Base-by-base conservation (phyloP, 345 rosid genomes). In the Eucalyptus leucophloia region DNA sequence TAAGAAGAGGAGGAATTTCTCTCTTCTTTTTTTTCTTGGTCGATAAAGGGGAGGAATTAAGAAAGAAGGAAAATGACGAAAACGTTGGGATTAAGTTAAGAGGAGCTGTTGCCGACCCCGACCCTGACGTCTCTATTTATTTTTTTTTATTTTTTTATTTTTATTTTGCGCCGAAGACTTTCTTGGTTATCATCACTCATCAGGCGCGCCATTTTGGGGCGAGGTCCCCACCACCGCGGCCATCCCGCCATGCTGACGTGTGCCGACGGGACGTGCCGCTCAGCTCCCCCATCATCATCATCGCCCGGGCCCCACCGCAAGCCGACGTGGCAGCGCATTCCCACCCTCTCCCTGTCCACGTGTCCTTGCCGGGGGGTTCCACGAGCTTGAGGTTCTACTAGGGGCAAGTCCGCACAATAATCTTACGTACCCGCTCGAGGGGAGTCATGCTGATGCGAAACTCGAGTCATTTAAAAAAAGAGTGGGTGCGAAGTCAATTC, bases 131-230 rank as follows among this genome's bases (percentile, higher is more conserved):
- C 16, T 21, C 47, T 12, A 10, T 11, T 37, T 77, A 9, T 8
- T 21, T 2, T 8, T 19, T 1, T 54, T 23, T 9, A 1, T 54
- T 56, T 21, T 0, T 54, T 9, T 23, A 1, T 56, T 23, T 19
- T 7, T 19, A 47, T 47, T 47, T 12, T 6, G 28, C 47, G 83
- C 47, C 83, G 83, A 40, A 77, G 83, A 40, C 47, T 77, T 37
- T 62, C 16, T 12, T 12, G 28, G 13, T 2, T 24, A 10, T 23
- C 30, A 56, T 56, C 62, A 24, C 42, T 21, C 83, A 21, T 40
- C 30, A 21, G 47, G 30, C 30, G 47, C 47, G 83, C 83, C 47
- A 34, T 18, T 19, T 34, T 4, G 62, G 62, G 62, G 44, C 81
- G 12, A 12, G 34, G 62, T 4, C 30, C 62, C 17, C n/a, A n/a